phyloP scores from a whole-genome alignment of 139 green algal genomes.

The Ettlia oleoabundans region DNA sequence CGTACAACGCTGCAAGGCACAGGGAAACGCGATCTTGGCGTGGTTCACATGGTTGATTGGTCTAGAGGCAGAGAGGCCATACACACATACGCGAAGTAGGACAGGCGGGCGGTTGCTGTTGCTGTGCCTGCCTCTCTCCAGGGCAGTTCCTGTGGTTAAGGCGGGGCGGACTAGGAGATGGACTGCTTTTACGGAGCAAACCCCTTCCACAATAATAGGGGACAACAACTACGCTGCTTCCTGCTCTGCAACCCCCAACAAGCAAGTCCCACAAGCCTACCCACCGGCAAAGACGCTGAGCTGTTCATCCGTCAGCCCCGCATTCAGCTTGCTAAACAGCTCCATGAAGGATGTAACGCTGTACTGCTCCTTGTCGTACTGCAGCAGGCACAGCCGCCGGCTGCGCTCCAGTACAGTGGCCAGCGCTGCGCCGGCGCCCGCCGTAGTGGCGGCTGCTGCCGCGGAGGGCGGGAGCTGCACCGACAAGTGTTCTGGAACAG shows the following conservation, averaged over 20 bases:
- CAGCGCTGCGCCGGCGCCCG: conserved; percentile 41
- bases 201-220: too few relatives aligned
- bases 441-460: background rate
- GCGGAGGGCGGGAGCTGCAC: background rate
- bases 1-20: conserved; percentile 36
- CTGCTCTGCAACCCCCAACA: background rate
- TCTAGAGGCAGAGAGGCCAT: too few relatives aligned
- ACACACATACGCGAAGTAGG: too few relatives aligned
- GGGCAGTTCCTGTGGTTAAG: background rate
- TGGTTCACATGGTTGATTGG: too few relatives aligned
- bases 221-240: too few relatives aligned
- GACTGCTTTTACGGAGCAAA: too few relatives aligned
- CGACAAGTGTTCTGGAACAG: conserved; percentile 12
- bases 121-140: too few relatives aligned
- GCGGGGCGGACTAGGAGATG: background rate
- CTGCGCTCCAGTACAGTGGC: conserved; percentile 79
- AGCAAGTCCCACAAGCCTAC: background rate
- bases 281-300: conserved; percentile 65
- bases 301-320: conserved; percentile 55
- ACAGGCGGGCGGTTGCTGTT: too few relatives aligned
- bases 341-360: conserved; percentile 39
- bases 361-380: conserved; percentile 79
- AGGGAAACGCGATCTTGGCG: background rate
- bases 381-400: conserved; percentile 72
- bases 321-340: conserved; percentile 37